Evolutionary conservation across 768 basidiomycete species (phyloP), one percentile per base, ranked within the genome.

Genomic region (Mycena alexandri): DNA sequence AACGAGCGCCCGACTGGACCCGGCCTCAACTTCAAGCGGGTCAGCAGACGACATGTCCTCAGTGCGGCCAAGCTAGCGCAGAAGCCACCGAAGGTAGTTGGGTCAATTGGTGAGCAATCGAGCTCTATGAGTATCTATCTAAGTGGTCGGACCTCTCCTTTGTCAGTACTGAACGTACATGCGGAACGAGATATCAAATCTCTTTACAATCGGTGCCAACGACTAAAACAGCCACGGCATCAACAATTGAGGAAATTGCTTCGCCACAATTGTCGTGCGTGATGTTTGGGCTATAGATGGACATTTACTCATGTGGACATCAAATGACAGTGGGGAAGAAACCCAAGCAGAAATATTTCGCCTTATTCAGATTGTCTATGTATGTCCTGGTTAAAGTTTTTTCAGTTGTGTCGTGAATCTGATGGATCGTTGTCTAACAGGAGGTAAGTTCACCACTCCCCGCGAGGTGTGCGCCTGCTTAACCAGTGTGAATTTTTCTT

Each of bases 301-400:
- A 46, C 19, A 17, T 19, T 46, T 46, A 46, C 44, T n/a, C 17
- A 46, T 46, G 11, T 29, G 29, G 29, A 29, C 29, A 29, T 29
- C 29, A 29, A 46, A n/a, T 46, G 44, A 33, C 14, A 33, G 25
- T 33, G 11, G 25, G 1, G 50, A 51, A 51, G 50, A 51, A 51
- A 14, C 8, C 50, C 50, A 51, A 24, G 50, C 24, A 51, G 50
- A 51, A 51, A 29, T 8, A 33, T 51, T 29, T 51, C 50, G 50
- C 24, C 50, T 51, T 33, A 12, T 51, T 24, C 25, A 51, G 50
- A 33, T 29, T 51, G 9, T 51, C 50, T 51, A 51, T 51, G 50
- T 51, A 51, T 51, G 50, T 51, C 25, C 24, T 14, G 12, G 25
- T 33, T 16, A 16, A 51, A 3, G 29, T 46, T n/a, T 46, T 46